A percentile compares a stretch with the other conserved stretches of the same genome.
phyloP scores from a whole-genome alignment of 2,329 filamentous ascomycete genomes.

The Colletotrichum sp. region DNA sequence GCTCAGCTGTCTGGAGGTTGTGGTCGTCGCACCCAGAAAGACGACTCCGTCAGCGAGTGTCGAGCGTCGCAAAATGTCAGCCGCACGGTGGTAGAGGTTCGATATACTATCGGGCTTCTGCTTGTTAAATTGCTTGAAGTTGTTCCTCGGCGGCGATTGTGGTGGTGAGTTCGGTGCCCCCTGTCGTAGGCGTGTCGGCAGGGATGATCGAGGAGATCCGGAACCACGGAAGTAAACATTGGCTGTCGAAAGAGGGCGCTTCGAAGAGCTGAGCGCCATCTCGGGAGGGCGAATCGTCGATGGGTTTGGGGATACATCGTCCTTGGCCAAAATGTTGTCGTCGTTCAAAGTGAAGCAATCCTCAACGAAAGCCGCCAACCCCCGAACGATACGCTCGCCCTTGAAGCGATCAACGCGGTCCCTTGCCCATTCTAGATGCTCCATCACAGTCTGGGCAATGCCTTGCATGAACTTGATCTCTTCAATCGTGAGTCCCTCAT shows the following conservation, averaged over 20 bases:
- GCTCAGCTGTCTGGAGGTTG: background rate
- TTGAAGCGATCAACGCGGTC: conserved; percentile 56
- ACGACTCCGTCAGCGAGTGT: conserved; percentile 36
- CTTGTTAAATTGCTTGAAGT: background rate
- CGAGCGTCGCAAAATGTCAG: conserved; percentile 31
- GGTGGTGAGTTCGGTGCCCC: background rate
- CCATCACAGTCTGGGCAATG: conserved; percentile 60
- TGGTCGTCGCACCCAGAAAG: conserved; percentile 32
- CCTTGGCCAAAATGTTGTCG: background rate
- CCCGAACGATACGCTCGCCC: conserved; percentile 58
- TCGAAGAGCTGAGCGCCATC: conserved; percentile 3
- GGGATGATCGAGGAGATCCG: background rate
- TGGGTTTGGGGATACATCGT: background rate
- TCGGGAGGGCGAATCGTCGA: conserved; percentile 4
- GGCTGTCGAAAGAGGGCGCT: background rate
- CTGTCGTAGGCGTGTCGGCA: background rate
- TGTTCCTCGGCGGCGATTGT: background rate
- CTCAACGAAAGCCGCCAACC: conserved; percentile 59
- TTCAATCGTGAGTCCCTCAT: conserved; percentile 50
- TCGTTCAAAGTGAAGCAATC: conserved; percentile 40
- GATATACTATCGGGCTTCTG: conserved; percentile 25
- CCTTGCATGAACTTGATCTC: conserved; percentile 61
- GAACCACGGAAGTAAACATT: conserved; percentile 9
- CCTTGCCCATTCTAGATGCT: conserved; percentile 64
- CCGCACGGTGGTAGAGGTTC: conserved; percentile 30